phyloP scores from a whole-genome alignment of 306 rosid genomes.

The Fagus sylvatica region DNA sequence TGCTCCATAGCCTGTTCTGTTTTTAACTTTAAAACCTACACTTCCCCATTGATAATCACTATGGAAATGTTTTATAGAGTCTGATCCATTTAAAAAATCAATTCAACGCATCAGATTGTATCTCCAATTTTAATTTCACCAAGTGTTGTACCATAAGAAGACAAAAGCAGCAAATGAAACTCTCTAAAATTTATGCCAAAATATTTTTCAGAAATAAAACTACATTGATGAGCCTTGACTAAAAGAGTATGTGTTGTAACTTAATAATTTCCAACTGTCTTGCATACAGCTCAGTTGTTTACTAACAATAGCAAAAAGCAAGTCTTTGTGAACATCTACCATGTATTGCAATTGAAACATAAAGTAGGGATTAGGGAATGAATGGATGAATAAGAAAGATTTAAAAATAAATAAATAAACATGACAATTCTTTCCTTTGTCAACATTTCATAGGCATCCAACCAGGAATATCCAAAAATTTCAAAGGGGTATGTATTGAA shows the following conservation, averaged over 20 bases:
- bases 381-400: no score
- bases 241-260: constrained; percentile 48
- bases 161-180: constrained; percentile 56
- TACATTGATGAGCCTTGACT: constrained; percentile 35
- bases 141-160: constrained; percentile 64
- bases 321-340: no score
- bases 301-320: no score
- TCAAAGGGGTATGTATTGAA: no score
- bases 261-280: constrained; percentile 61
- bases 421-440: no score
- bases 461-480: no score
- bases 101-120: constrained; percentile 60
- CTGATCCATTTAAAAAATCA: constrained; percentile 51
- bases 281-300: constrained; percentile 28
- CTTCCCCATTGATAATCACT: constrained; percentile 51
- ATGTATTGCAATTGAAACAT: no score
- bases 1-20: constrained; percentile 26
- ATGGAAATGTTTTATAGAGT: constrained; percentile 28
- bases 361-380: no score
- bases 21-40: constrained; percentile 42
- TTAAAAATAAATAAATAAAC: no score
- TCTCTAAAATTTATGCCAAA: constrained; percentile 54
- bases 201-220: constrained; percentile 38
- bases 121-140: constrained; percentile 52
- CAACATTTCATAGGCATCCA: no score